Evolutionary conservation across 2,329 filamentous ascomycete genomes (phyloP).

Genomic region (Aspergillus chevalieri): DNA sequence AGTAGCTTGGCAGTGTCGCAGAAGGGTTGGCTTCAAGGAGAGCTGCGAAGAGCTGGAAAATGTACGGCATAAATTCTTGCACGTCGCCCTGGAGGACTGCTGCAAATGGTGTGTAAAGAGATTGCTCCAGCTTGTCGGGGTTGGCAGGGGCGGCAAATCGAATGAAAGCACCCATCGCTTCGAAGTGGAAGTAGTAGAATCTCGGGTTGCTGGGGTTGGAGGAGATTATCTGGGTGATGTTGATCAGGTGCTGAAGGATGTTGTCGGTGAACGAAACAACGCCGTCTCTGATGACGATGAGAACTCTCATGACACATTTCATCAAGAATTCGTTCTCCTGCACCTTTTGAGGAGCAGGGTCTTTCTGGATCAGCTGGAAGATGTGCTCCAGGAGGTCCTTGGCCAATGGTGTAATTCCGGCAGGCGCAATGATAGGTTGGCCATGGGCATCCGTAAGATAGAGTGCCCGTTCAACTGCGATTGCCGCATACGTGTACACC

Average conservation of each 20-base stretch:
- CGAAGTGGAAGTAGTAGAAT: constrained; percentile 98
- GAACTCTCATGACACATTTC: constrained; percentile 95
- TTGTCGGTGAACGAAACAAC: constrained; percentile 67
- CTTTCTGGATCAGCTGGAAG: constrained; percentile 83
- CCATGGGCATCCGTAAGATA: constrained; percentile 72
- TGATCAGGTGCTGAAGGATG: constrained; percentile 76
- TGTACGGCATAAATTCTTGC: constrained; percentile 90
- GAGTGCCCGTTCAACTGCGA: constrained; percentile 88
- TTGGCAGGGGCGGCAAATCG: constrained; percentile 64
- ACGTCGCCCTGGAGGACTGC: constrained; percentile 74
- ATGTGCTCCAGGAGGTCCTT: constrained; percentile 84
- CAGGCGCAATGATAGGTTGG: constrained; percentile 70
- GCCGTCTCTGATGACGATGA: constrained; percentile 86
- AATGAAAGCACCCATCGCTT: constrained; percentile 84
- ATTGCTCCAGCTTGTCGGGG: constrained; percentile 68
- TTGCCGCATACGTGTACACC: constrained; percentile 94
- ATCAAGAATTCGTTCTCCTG: constrained; percentile 99
- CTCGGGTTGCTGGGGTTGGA: constrained; percentile 93
- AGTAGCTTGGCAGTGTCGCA: constrained; percentile 71
- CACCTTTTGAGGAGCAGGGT: constrained; percentile 79
- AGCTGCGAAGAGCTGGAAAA: constrained; percentile 91
- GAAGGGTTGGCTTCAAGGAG: constrained; percentile 80
- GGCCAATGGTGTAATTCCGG: constrained; percentile 71
- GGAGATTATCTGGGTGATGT: constrained; percentile 86
- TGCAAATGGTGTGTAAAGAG: constrained; percentile 77